These are phyloP conservation scores for Trypanosoma cruzi DNA, from an alignment of 208 protist species.

Conservation along the genomic window DNA sequence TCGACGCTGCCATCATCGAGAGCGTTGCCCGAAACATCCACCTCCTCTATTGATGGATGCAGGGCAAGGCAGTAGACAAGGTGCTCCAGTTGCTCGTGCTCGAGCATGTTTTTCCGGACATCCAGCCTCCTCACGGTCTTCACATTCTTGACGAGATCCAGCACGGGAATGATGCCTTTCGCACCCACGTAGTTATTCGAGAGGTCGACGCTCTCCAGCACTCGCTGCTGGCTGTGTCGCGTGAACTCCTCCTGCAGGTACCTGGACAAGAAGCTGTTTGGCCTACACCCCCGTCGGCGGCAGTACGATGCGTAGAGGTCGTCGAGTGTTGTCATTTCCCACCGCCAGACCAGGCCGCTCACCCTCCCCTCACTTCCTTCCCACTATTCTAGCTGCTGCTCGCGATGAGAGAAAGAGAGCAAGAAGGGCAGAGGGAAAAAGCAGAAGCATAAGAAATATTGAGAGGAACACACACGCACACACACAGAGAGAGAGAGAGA, in stretches of 20 bases:
- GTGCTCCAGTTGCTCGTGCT: constrained; percentile 70
- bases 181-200: constrained; percentile 82
- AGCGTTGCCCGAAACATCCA: constrained; percentile 59
- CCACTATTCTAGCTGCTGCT: constrained; percentile 8
- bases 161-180: constrained; percentile 76
- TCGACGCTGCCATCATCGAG: constrained; percentile 65
- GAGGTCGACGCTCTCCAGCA: constrained; percentile 63
- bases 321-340: constrained; percentile 56
- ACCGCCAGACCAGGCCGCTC: background rate
- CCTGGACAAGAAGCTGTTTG: constrained; percentile 68
- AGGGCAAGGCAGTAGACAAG: constrained; percentile 79
- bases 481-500: too few relatives aligned
- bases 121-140: constrained; percentile 73
- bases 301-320: constrained; percentile 90
- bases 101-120: constrained; percentile 74
- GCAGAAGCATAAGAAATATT: constrained; percentile 1
- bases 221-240: constrained; percentile 25
- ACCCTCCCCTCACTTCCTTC: constrained; percentile 2
- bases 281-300: constrained; percentile 61
- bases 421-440: constrained; percentile 2
- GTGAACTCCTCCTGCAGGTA: constrained; percentile 51
- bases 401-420: too few relatives aligned
- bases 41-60: constrained; percentile 63
- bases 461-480: constrained; percentile 6
- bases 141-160: constrained; percentile 85